phyloP scores from a whole-genome alignment of 139 green algal genomes.

The Tetradesmus obliquus region DNA sequence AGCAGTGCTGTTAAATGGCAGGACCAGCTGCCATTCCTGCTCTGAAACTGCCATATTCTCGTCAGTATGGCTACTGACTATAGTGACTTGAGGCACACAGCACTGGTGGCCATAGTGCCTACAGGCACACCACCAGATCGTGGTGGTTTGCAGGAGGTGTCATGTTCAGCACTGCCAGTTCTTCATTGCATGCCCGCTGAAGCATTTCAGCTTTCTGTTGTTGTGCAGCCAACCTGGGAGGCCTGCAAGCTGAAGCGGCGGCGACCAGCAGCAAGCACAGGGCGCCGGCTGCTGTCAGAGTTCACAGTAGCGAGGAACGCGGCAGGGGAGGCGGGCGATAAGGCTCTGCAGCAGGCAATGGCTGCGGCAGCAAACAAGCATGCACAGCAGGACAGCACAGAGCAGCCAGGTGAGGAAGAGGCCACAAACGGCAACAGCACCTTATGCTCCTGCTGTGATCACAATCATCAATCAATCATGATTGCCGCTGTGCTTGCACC shows the following conservation, averaged over 20 bases:
- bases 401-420: background rate
- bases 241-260: constrained; percentile 55
- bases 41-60: background rate
- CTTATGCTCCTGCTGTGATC: too few species aligned
- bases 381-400: background rate
- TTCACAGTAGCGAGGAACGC: background rate
- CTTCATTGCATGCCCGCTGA: background rate
- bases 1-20: background rate
- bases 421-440: too few species aligned
- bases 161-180: background rate
- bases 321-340: background rate
- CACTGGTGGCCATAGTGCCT: background rate
- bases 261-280: background rate
- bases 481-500: too few species aligned
- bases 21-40: background rate
- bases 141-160: background rate
- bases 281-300: constrained; percentile 17
- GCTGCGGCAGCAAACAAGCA: background rate
- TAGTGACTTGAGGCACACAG: background rate
- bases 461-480: too few species aligned
- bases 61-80: background rate
- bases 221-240: constrained; percentile 54
- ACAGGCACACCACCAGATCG: background rate
- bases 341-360: background rate
- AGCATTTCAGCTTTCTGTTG: background rate